Base-by-base conservation (phyloP, 2,329 filamentous ascomycete species). In the Neonectria magnoliae region DNA sequence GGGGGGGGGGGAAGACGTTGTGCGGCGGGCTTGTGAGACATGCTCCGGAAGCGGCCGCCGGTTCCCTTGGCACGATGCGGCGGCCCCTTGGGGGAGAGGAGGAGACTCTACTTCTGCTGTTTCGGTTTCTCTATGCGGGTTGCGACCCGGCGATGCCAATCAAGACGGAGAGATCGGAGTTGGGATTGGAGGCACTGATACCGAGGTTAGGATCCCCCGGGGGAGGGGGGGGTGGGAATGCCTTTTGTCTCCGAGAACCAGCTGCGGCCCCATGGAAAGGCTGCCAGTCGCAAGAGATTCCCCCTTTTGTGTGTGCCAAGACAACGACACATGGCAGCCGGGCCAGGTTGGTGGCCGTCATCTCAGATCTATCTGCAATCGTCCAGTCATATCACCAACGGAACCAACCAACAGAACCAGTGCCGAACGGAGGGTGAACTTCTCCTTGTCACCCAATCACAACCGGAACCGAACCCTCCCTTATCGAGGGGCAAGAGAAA, bases 401-500 rank as follows among this genome's bases (percentile, higher is more conserved):
- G 22, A 25, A 25, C 22, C 22, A 25, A 25, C 22, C 22, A 25
- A 25, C 22, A 25, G 25, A 25, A 25, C 25, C 25, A 5, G 25
- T 25, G 25, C 5, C 25, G 25, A 33, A 27, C 5, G 6, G 31
- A 27, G 22, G 31, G 18, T 33, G 4, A 31, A 14, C 22, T 22
- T 50, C 25, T 51, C 44, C 16, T 22, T 5, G 6, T n/a, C 10
- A 36, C 20, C 50, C 61, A 59, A 59, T 58, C 56, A 50, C 27
- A 53, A 18, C 16, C 18, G 16, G 25, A 22, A 22, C 22, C 56
- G 22, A 44, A 11, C 11, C 38, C 27, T 22, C 41, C 13, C 3
- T n/a, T 29, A 13, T 29, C 36, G 16, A 47, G 61, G n/a, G 61
- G 47, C 6, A 60, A 61, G 62, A 57, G 62, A 41, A 42, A 61